Conservation (phyloP, 2,329 filamentous ascomycete species). For the Kalaharituber pfeilii region DNA sequence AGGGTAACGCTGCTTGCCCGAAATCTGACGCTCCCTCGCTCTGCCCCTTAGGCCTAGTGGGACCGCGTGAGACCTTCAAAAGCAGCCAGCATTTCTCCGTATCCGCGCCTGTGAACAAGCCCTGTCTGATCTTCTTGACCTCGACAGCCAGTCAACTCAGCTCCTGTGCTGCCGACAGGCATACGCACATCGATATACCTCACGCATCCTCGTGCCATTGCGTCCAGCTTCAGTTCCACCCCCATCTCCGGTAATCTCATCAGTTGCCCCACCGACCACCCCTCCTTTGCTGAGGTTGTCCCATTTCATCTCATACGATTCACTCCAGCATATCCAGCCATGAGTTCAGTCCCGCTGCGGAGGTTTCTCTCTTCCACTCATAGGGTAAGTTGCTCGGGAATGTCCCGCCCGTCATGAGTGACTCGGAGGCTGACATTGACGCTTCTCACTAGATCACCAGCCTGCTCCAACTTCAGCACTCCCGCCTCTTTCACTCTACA, state of each 20-base stretch:
- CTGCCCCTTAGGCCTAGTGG: not conserved
- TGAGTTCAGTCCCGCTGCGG: conserved; percentile 35
- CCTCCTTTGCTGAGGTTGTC: not conserved
- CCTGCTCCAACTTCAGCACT: not conserved
- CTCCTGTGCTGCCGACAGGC: not conserved
- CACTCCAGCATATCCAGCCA: conserved; percentile 18
- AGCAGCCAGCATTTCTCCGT: not conserved
- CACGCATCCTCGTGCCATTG: not conserved
- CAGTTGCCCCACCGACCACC: not conserved
- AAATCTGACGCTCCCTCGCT: not conserved
- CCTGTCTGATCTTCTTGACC: not conserved
- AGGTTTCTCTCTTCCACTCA: conserved; percentile 29
- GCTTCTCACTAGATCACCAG: not conserved
- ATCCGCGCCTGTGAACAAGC: not conserved
- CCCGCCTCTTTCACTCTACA: not conserved
- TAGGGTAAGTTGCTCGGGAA: not conserved
- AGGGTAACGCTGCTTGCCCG: not conserved
- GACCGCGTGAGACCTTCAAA: not conserved
- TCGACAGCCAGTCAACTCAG: not conserved
- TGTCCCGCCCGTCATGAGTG: not conserved
- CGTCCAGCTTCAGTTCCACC: not conserved
- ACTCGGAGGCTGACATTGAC: not conserved
- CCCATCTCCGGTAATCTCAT: not conserved
- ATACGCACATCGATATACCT: not conserved
- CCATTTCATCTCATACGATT: not conserved